Conservation (phyloP, 2,329 filamentous ascomycete species). For the Colletotrichum musicola region DNA sequence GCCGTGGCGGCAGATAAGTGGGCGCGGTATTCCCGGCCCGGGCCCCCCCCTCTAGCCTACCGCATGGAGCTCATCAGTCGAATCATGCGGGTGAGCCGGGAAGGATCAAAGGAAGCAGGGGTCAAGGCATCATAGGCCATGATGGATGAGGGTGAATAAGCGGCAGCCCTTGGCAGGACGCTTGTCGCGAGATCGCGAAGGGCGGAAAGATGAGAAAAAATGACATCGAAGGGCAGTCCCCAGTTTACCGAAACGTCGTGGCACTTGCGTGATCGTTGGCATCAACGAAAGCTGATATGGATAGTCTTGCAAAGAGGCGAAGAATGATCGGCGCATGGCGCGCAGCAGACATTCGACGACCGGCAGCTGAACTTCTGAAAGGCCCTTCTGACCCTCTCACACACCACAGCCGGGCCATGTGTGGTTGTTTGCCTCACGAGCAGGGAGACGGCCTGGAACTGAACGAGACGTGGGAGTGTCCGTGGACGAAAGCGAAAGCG, state of each 20-base stretch:
- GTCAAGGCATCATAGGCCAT: too few species aligned
- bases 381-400: slow-evolving; percentile 20
- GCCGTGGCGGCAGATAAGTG: neutral
- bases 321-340: slow-evolving; percentile 16
- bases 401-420: neutral
- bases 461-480: slow-evolving; percentile 21
- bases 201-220: neutral
- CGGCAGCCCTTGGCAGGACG: neutral
- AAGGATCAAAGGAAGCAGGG: neutral
- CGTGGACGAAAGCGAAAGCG: slow-evolving; percentile 26
- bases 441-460: slow-evolving; percentile 25
- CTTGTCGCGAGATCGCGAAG: neutral
- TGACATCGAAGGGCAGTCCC: neutral
- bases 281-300: neutral
- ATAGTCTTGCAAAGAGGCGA: neutral
- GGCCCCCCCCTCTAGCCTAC: neutral
- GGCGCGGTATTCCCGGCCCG: slow-evolving; percentile 15
- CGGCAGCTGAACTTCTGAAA: neutral
- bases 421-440: slow-evolving; percentile 17
- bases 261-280: slow-evolving; percentile 5
- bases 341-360: slow-evolving; percentile 32
- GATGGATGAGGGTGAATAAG: neutral
- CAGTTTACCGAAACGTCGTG: slow-evolving; percentile 27
- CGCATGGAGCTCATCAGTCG: slow-evolving; percentile 22
- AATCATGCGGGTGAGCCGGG: slow-evolving; percentile 21